Conservation (phyloP, 73 alveolate species). For the Tetrahymena thermophila region DNA sequence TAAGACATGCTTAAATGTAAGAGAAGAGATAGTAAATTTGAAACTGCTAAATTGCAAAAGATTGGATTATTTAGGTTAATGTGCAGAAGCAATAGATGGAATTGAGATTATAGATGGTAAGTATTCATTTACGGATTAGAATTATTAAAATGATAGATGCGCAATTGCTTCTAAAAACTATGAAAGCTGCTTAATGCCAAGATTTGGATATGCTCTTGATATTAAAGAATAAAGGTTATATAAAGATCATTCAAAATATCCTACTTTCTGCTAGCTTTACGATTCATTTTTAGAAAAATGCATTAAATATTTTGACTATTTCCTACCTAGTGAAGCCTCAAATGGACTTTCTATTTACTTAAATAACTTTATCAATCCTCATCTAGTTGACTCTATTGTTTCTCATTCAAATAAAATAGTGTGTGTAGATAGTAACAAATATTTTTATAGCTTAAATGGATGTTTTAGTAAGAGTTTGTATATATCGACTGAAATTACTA, state of each 20-base stretch:
- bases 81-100: not conserved
- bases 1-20: not conserved
- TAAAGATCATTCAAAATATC: not conserved
- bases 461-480: not conserved
- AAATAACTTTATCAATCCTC: not conserved
- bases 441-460: not conserved
- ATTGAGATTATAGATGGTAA: not conserved
- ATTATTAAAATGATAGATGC: not conserved
- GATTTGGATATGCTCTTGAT: not conserved
- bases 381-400: not conserved
- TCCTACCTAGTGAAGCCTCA: not conserved
- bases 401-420: not conserved
- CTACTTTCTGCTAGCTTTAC: not conserved
- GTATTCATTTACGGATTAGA: not conserved
- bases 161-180: not conserved
- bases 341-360: not conserved
- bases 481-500: not conserved
- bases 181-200: not conserved
- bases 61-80: not conserved
- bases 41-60: not conserved
- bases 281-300: not conserved
- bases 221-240: not conserved
- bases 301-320: not conserved
- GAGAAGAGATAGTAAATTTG: not conserved
- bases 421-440: not conserved